Evolutionary conservation across 176 grass and related monocot species (phyloP), one percentile per base, ranked within the genome.

Genomic region (Aegilops umbellulata): DNA sequence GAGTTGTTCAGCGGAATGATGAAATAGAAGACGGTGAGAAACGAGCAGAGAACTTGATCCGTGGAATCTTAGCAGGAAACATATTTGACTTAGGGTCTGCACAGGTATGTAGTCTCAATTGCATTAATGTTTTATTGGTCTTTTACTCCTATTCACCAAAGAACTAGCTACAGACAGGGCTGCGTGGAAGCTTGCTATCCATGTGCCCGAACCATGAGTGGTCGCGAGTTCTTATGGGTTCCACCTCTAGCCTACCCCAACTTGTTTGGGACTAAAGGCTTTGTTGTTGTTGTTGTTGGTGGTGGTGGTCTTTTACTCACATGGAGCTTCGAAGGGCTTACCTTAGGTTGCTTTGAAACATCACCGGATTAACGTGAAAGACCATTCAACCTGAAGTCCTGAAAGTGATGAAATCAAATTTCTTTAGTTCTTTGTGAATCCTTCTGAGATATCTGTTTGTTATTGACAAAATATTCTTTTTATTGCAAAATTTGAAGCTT

Each of bases 11-110:
- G 75, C 90, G 95, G 65, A 95, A 94, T 91, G 97, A 98, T 69
- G 93, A 89, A 83, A 94, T 94, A 19, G 92, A 95, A 91, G 92
- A 98, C 84, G 90, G 88, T 79, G 81, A 61, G 4, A 94, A 92
- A 90, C 92, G 88, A 73, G 86, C 69, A 60, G 97, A 98, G 62
- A 95, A 94, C 75, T 91, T 98, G 79, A 85, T 98, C 74, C 93
- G 92, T 80, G 92, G 97, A 84, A 92, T 95, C 76, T 94, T 98
- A 83, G 97, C 97, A 49, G 97, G 97, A 76, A 98, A 98, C 67
- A 98, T 98, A 76, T 98, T 98, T 86, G 97, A 98, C 89, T 86
- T 98, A 16, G 97, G 97, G 80, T 98, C 97, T 86, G 97, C 97
- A 64, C 88, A 94, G 93, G 97, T 98, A 85, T 80, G 22, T 79